Evolutionary conservation across 1,139 yeast genomes (phyloP).

Genomic region (Chernovozyma aurita): DNA sequence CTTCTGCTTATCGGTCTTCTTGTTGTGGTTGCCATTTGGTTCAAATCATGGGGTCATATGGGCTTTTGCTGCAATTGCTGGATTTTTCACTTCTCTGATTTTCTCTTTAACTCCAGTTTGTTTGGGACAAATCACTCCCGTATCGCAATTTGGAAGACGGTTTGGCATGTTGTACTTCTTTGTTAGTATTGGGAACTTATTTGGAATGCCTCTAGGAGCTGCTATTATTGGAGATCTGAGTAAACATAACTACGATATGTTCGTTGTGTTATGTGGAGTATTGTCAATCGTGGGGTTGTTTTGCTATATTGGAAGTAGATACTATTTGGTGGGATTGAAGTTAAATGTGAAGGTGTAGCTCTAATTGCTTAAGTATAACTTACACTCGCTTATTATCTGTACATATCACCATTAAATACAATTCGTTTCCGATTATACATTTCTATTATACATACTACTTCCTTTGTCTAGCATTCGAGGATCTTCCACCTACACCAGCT

Average conservation of each 20-base stretch:
- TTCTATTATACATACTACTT: no score
- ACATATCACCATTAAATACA: no score
- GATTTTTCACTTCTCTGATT: constrained; percentile 49
- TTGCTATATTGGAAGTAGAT: constrained; percentile 19
- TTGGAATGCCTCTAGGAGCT: constrained; percentile 50
- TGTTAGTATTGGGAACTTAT: constrained; percentile 39
- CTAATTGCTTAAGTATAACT: constrained; percentile 7
- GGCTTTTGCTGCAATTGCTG: constrained; percentile 46
- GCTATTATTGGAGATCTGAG: constrained; percentile 39
- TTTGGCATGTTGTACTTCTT: constrained; percentile 41
- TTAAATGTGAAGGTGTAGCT: constrained; percentile 20
- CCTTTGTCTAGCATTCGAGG: no score
- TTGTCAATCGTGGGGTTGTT: constrained; percentile 17
- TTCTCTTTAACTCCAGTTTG: constrained; percentile 47
- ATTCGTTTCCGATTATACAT: no score
- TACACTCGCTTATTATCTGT: no score
- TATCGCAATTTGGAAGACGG: constrained; percentile 45
- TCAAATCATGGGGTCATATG: constrained; percentile 33
- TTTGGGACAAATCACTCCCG: constrained; percentile 45
- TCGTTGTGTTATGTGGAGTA: constrained; percentile 21
- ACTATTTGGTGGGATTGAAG: constrained; percentile 17
- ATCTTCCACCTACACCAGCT: no score
- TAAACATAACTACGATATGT: constrained; percentile 18
- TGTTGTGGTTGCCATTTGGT: constrained; percentile 56
- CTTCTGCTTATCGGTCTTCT: constrained; percentile 36